phyloP scores from a whole-genome alignment of 495 filamentous ascomycete species.

The Tricharina praecox region DNA sequence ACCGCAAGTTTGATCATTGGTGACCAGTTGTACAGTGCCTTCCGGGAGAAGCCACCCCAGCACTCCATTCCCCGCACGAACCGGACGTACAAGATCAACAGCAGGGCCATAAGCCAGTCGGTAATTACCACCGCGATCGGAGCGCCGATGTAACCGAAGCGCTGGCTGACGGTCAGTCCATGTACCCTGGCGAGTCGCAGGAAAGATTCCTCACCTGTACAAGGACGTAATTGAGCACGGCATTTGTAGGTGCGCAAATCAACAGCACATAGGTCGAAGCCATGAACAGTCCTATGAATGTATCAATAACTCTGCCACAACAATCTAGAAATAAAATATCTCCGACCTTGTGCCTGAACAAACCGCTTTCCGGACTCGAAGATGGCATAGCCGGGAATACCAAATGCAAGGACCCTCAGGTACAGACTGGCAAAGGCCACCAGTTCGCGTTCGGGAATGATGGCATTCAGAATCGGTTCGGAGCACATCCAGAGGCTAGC shows the following conservation, averaged over 20 bases:
- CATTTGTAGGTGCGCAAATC: slow-evolving; percentile 48
- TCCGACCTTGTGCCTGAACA: slow-evolving; percentile 48
- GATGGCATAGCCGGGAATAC: slow-evolving; percentile 45
- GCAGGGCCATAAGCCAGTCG: slow-evolving; percentile 56
- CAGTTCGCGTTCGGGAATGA: slow-evolving; percentile 45
- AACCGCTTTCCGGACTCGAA: slow-evolving; percentile 60
- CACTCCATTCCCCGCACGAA: slow-evolving; percentile 63
- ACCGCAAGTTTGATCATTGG: slow-evolving; percentile 52
- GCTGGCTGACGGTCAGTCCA: not conserved
- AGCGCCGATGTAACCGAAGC: slow-evolving; percentile 29
- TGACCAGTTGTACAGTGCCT: slow-evolving; percentile 59
- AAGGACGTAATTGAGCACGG: slow-evolving; percentile 49
- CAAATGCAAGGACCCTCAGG: slow-evolving; percentile 44
- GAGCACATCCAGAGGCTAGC: slow-evolving; percentile 42
- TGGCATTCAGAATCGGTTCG: slow-evolving; percentile 36
- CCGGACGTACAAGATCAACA: slow-evolving; percentile 56
- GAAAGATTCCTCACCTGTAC: slow-evolving; percentile 38
- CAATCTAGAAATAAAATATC: no score
- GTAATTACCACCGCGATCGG: slow-evolving; percentile 71
- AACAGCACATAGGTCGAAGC: slow-evolving; percentile 51
- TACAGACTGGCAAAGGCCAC: slow-evolving; percentile 51
- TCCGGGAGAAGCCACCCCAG: slow-evolving; percentile 64
- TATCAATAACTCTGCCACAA: slow-evolving; percentile 1
- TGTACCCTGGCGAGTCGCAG: not conserved
- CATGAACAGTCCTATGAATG: slow-evolving; percentile 33